These are phyloP conservation scores for Saccharomycopsis capsularis DNA, from an alignment of 805 yeast species.

Conservation along the genomic window DNA sequence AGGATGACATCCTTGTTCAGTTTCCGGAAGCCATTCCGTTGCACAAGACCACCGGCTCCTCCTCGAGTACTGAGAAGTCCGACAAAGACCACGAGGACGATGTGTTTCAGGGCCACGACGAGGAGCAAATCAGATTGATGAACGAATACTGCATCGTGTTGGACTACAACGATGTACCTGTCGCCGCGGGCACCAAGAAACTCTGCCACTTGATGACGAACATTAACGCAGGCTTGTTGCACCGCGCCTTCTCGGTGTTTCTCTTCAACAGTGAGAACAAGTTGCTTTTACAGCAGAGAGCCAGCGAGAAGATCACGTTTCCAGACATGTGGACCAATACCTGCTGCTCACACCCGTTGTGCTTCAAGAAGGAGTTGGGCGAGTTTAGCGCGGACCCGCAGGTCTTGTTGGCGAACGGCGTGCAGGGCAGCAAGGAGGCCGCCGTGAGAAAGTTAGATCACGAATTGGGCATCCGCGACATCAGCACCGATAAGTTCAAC, in stretches of 20 bases:
- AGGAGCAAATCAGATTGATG: conserved; percentile 91
- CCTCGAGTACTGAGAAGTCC: conserved; percentile 27
- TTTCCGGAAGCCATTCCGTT: conserved; percentile 70
- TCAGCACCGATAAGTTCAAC: conserved; percentile 60
- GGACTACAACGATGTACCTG: conserved; percentile 78
- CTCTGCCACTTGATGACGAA: conserved; percentile 82
- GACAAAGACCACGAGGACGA: conserved; percentile 27
- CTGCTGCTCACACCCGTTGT: conserved; percentile 96
- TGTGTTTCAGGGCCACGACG: conserved; percentile 81
- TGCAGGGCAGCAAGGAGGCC: conserved; percentile 76
- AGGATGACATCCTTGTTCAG: conserved; percentile 42
- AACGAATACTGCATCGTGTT: conserved; percentile 93
- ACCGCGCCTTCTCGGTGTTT: conserved; percentile 95
- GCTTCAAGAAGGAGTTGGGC: conserved; percentile 78
- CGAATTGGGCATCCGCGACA: conserved; percentile 79
- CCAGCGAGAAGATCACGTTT: conserved; percentile 93
- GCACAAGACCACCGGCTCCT: conserved; percentile 51
- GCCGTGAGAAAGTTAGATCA: conserved; percentile 90
- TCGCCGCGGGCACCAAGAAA: conserved; percentile 93
- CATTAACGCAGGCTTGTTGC: conserved; percentile 79
- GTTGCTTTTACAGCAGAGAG: conserved; percentile 88
- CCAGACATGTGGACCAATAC: conserved; percentile 98
- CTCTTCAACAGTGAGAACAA: conserved; percentile 71
- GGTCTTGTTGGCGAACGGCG: conserved; percentile 42
- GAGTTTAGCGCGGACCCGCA: conserved; percentile 29